Conservation (phyloP, 1,139 yeast species). For the Scheffersomyces quercinus region DNA sequence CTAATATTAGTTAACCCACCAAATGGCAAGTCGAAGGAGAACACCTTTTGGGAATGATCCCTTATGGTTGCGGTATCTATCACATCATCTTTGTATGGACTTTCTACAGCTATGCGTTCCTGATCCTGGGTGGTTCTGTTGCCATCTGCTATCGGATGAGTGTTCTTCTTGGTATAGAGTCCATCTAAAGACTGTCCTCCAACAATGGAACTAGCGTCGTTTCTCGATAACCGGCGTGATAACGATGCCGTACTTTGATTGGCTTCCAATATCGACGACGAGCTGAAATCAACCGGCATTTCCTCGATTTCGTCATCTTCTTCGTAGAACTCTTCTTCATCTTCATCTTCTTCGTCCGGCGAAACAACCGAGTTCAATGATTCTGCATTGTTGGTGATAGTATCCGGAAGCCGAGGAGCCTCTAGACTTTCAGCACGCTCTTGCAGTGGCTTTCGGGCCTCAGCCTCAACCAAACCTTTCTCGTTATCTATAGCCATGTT, state of each 20-base stretch:
- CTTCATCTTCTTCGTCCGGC: conserved; percentile 2
- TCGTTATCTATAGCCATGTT: too few species aligned
- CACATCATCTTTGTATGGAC: not conserved
- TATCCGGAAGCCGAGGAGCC: too few species aligned
- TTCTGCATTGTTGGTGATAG: too few species aligned
- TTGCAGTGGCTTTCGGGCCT: too few species aligned
- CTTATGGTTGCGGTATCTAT: conserved; percentile 3
- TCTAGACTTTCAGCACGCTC: too few species aligned
- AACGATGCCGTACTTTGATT: not conserved
- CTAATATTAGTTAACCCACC: conserved; percentile 32
- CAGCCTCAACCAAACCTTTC: too few species aligned
- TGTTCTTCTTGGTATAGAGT: conserved; percentile 6
- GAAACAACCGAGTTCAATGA: too few species aligned
- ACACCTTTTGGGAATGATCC: conserved; percentile 29
- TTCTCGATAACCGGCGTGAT: conserved; percentile 17
- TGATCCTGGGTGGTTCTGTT: conserved; percentile 15
- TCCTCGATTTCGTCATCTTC: conserved; percentile 9
- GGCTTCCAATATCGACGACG: not conserved
- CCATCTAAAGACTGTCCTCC: conserved; percentile 35
- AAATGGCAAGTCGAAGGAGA: conserved; percentile 43
- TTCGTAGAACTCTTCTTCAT: conserved; percentile 7
- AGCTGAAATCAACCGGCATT: not conserved
- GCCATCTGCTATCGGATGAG: conserved; percentile 15
- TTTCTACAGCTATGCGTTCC: conserved; percentile 8
- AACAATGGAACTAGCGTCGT: conserved; percentile 41